These are phyloP conservation scores for Malus fusca DNA, from an alignment of 306 rosid genomes.

Conservation along the genomic window DNA sequence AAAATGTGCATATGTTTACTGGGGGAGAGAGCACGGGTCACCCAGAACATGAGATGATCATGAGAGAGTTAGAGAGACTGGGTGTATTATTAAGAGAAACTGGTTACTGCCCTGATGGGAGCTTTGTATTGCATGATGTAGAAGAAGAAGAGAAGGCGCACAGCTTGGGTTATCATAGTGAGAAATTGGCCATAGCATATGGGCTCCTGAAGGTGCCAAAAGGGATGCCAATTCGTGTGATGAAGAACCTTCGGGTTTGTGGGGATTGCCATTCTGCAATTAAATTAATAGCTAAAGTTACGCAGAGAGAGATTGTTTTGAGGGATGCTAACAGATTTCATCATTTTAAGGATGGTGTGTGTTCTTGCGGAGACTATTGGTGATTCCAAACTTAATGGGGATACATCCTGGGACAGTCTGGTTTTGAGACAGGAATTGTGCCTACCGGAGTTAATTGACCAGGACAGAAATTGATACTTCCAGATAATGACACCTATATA, in stretches of 20 bases:
- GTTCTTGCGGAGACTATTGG: conserved; percentile 28
- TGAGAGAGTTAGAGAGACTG: not conserved
- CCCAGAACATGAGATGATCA: not conserved
- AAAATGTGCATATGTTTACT: conserved; percentile 20
- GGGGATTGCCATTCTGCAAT: conserved; percentile 28
- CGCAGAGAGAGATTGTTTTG: conserved; percentile 9
- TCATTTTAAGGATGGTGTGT: conserved; percentile 21
- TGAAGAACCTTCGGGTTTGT: conserved; percentile 27
- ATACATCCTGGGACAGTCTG: not conserved
- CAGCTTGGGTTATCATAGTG: conserved; percentile 17
- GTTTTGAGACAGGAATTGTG: not conserved
- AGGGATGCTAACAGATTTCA: conserved; percentile 28
- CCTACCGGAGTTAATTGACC: not conserved
- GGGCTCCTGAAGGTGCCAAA: conserved; percentile 11
- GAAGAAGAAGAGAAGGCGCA: conserved; percentile 20
- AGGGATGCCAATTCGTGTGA: conserved; percentile 7
- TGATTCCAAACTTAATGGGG: not conserved
- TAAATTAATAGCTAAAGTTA: conserved; percentile 18
- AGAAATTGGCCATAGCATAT: conserved; percentile 24
- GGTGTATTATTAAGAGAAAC: conserved; percentile 10
- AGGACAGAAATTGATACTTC: not conserved
- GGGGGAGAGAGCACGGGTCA: conserved; percentile 15
- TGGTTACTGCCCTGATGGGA: conserved; percentile 11
- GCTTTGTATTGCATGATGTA: conserved; percentile 18
- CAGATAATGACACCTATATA: not conserved